Percentiles rank a stretch among this genome's conserved stretches.
Conservation (phyloP, 768 basidiomycete genomes). For the Russula olivacea region DNA sequence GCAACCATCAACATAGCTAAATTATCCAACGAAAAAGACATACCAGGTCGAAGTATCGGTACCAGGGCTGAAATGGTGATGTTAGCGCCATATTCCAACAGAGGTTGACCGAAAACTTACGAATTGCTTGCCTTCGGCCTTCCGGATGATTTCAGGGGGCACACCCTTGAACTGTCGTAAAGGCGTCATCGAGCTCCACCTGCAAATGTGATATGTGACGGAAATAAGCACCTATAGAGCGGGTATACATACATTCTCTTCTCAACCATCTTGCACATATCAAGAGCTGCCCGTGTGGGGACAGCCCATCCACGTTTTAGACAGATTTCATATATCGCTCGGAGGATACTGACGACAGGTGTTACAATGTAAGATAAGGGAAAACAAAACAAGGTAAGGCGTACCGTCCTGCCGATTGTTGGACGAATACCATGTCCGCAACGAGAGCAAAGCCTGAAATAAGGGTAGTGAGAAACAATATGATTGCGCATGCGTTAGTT, state of each 20-base stretch:
- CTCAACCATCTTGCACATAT: constrained; percentile 95
- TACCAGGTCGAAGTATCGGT: constrained; percentile 90
- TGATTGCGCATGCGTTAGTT: constrained; percentile 11
- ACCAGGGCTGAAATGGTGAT: constrained; percentile 68
- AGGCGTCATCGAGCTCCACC: constrained; percentile 98
- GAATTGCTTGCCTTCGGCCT: constrained; percentile 97
- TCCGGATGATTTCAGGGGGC: constrained; percentile 75
- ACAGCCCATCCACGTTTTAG: constrained; percentile 97
- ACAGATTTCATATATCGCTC: constrained; percentile 97
- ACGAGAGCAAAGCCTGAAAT: constrained; percentile 71
- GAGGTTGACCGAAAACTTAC: constrained; percentile 40
- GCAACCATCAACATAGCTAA: constrained; percentile 1
- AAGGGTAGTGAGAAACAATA: neutral
- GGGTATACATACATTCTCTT: constrained; percentile 56
- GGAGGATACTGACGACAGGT: constrained; percentile 57
- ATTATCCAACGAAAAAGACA: constrained; percentile 18
- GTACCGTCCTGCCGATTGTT: constrained; percentile 91
- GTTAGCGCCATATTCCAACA: neutral
- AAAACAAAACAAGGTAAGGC: constrained; percentile 22
- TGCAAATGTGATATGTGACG: constrained; percentile 29
- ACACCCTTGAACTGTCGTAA: constrained; percentile 93
- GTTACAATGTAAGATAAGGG: constrained; percentile 7
- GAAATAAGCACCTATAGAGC: neutral
- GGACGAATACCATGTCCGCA: constrained; percentile 93
- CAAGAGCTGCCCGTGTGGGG: constrained; percentile 84